Evolutionary conservation across 2,329 filamentous ascomycete species (phyloP).

Genomic region (Epicoccum nigrum): DNA sequence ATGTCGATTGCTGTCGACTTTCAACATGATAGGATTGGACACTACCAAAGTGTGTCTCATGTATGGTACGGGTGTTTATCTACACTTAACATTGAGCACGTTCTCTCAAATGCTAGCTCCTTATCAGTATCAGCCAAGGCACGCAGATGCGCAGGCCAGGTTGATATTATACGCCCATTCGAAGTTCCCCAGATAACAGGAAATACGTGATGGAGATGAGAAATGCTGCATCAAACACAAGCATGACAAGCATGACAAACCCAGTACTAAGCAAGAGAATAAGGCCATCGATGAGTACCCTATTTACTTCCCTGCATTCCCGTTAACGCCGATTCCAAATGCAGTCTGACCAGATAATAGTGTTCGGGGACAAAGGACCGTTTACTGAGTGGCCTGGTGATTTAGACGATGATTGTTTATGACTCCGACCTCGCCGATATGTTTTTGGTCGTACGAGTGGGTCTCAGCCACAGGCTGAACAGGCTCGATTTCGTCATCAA

Average conservation of each 20-base stretch:
- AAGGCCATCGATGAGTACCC: constrained; percentile 14
- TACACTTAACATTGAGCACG: constrained; percentile 7
- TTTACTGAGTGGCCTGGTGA: constrained; percentile 43
- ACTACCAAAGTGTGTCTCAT: constrained; percentile 4
- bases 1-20: not conserved
- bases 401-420: constrained; percentile 25
- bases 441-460: constrained; percentile 40
- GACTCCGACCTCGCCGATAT: constrained; percentile 42
- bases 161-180: not conserved
- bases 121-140: not conserved
- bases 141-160: not conserved
- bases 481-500: constrained; percentile 36
- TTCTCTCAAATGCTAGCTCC: not conserved
- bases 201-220: constrained; percentile 4
- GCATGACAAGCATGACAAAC: constrained; percentile 2
- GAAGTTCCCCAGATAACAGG: constrained; percentile 1
- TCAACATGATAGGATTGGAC: not conserved
- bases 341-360: constrained; percentile 1
- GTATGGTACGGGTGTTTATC: constrained; percentile 4
- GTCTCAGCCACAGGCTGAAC: constrained; percentile 28
- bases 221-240: constrained; percentile 9
- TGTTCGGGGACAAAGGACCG: not conserved
- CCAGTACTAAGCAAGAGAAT: constrained; percentile 8
- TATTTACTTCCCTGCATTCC: constrained; percentile 11
- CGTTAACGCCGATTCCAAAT: constrained; percentile 23